Evolutionary conservation across 2,329 filamentous ascomycete genomes (phyloP).

Genomic region (Penicillium freii): DNA sequence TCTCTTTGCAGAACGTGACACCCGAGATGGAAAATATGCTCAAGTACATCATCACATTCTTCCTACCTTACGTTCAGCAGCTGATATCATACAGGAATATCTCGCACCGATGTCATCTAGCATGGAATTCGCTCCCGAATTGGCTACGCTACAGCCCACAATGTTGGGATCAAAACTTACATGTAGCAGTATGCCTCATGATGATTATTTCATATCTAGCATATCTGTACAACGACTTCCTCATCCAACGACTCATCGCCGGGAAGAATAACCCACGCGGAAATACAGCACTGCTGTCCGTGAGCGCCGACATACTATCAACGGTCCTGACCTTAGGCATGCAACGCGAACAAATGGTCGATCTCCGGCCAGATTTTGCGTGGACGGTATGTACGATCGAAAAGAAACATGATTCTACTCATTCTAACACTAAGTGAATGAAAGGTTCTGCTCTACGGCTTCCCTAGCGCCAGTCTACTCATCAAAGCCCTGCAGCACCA

Average conservation of each 20-base stretch:
- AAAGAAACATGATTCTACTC: background rate
- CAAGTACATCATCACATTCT: background rate
- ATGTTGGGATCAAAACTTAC: slow-evolving; percentile 20
- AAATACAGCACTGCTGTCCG: slow-evolving; percentile 18
- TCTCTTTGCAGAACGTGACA: slow-evolving; percentile 21
- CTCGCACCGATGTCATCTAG: slow-evolving; percentile 20
- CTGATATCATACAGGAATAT: slow-evolving; percentile 17
- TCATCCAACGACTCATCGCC: slow-evolving; percentile 28
- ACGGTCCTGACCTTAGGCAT: slow-evolving; percentile 23
- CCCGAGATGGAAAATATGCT: slow-evolving; percentile 16
- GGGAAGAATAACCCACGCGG: slow-evolving; percentile 22
- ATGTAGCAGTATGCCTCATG: slow-evolving; percentile 34
- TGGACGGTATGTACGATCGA: slow-evolving; percentile 16
- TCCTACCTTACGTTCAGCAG: background rate
- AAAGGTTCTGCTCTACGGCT: slow-evolving; percentile 28
- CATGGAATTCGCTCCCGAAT: slow-evolving; percentile 23
- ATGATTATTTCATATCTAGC: slow-evolving; percentile 26
- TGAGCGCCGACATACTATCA: slow-evolving; percentile 26
- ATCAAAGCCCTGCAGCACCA: slow-evolving; percentile 27
- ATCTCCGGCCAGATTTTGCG: slow-evolving; percentile 25
- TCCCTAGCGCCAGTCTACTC: slow-evolving; percentile 28
- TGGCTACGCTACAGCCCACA: slow-evolving; percentile 23
- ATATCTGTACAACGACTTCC: slow-evolving; percentile 31
- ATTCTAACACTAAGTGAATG: background rate
- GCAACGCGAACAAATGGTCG: slow-evolving; percentile 23